Evolutionary conservation across 169 alveolate genomes (phyloP).

Genomic region (Plasmodium blacklocki): DNA sequence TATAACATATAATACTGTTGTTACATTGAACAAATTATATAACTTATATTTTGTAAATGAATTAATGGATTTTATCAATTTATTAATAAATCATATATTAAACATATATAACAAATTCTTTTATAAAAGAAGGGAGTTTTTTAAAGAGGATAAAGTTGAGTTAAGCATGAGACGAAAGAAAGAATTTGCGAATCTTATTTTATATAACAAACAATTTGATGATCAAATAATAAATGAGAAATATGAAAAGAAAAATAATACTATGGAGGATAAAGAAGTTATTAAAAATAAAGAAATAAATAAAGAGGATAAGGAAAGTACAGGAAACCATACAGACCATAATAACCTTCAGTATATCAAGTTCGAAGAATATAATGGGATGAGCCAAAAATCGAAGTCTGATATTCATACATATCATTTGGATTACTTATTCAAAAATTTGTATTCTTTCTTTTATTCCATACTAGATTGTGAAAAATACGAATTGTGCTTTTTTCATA

Average conservation of each 20-base stretch:
- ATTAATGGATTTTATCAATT: conserved; percentile 11
- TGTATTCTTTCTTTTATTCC: conserved; percentile 26
- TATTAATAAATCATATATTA: conserved; percentile 11
- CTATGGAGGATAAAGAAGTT: background rate
- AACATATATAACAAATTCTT: conserved; percentile 37
- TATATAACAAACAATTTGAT: conserved; percentile 11
- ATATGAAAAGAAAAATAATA: background rate
- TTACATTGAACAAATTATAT: conserved; percentile 21
- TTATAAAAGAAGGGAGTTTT: background rate
- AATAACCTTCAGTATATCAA: background rate
- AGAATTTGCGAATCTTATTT: conserved; percentile 17
- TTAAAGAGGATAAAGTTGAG: background rate
- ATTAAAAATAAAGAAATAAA: background rate
- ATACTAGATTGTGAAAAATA: conserved; percentile 21
- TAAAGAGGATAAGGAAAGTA: background rate
- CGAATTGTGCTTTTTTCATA: conserved; percentile 27
- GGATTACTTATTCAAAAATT: conserved; percentile 29
- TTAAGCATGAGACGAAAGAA: conserved; percentile 28
- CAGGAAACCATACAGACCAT: background rate
- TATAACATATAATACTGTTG: conserved; percentile 3
- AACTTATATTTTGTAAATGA: conserved; percentile 52
- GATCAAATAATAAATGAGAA: too few relatives aligned
- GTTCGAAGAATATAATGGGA: background rate
- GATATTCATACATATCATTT: conserved; percentile 8
- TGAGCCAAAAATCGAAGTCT: too few relatives aligned